Conservation (phyloP, 176 grass and related monocot species). For the Raddia distichophylla region DNA sequence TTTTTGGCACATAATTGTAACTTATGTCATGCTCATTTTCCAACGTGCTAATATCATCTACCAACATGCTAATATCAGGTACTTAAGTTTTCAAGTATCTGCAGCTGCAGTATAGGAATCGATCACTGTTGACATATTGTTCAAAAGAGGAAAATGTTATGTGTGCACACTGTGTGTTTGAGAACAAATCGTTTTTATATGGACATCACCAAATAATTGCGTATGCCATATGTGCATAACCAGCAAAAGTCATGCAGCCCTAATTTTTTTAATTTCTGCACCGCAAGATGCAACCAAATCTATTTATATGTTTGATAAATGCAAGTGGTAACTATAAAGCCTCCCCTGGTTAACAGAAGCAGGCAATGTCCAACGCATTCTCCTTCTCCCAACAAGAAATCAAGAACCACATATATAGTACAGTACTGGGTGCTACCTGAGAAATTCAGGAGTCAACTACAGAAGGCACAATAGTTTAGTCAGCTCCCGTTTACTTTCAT, state of each 20-base stretch:
- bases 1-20: too few species aligned
- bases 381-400: background rate
- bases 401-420: background rate
- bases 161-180: too few species aligned
- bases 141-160: too few species aligned
- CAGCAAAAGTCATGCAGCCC: background rate
- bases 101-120: background rate
- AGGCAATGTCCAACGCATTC: constrained; percentile 3
- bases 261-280: background rate
- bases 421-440: background rate
- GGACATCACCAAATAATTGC: background rate
- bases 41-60: too few species aligned
- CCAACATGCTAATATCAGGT: too few species aligned
- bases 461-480: background rate
- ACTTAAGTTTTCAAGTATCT: background rate
- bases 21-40: too few species aligned
- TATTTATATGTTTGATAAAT: background rate
- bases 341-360: constrained; percentile 5
- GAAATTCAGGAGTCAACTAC: background rate
- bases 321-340: constrained; percentile 15
- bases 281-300: constrained; percentile 14
- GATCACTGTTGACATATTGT: background rate
- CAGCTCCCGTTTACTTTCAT: background rate
- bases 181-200: background rate
- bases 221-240: background rate